These are phyloP conservation scores for Ambrosia hybrid DNA, from an alignment of 140 eudicot genomes.

Conservation along the genomic window DNA sequence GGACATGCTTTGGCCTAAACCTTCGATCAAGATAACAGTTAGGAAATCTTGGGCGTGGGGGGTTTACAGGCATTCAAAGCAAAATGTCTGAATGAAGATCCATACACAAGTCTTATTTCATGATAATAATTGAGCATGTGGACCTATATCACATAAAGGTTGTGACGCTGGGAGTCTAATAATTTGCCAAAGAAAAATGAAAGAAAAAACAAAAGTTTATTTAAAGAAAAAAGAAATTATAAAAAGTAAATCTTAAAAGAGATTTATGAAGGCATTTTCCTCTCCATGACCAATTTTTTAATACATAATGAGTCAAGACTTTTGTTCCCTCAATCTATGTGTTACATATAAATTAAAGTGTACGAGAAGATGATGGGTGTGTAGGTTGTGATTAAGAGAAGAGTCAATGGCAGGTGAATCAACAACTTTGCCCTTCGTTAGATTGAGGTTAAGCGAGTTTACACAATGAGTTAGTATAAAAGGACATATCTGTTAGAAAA, in stretches of 20 bases:
- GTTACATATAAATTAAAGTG: background rate
- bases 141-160: slow-evolving; percentile 24
- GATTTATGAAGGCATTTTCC: slow-evolving; percentile 20
- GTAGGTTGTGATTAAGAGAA: no score
- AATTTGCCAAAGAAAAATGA: slow-evolving; percentile 24
- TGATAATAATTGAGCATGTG: slow-evolving; percentile 33
- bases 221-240: slow-evolving; percentile 6
- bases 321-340: background rate
- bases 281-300: background rate
- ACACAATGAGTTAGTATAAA: no score
- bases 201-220: background rate
- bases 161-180: slow-evolving; percentile 30
- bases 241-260: slow-evolving; percentile 34
- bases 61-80: no score
- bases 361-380: no score
- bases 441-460: no score
- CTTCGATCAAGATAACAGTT: no score
- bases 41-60: no score
- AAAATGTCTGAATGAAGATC: background rate
- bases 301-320: background rate
- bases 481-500: no score
- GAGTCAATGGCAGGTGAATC: no score
- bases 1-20: no score
- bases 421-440: no score
- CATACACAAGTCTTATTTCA: slow-evolving; percentile 3